Evolutionary conservation across 352 stramenopile species (phyloP).

Genomic region (Phytopythium cucurbitacearum): DNA sequence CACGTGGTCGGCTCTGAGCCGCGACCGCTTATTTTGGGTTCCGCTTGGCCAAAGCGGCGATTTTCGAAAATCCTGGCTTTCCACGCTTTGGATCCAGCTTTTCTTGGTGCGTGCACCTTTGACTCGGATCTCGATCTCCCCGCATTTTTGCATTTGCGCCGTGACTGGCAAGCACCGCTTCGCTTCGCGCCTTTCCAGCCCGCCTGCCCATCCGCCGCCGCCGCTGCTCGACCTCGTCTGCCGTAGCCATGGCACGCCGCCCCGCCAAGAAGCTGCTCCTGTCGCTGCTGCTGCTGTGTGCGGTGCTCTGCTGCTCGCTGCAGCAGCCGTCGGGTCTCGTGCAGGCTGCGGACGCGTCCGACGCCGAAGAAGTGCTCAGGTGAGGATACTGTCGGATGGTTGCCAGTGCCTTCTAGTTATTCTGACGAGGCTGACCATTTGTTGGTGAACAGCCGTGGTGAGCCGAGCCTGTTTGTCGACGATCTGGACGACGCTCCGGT

Average conservation of each 20-base stretch:
- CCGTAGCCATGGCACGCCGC: background rate
- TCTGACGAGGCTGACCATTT: slow-evolving; percentile 11
- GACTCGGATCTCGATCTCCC: too few relatives aligned
- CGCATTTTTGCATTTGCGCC: too few relatives aligned
- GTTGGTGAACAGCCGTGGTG: slow-evolving; percentile 19
- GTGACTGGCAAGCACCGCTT: too few relatives aligned
- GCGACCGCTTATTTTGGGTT: too few relatives aligned
- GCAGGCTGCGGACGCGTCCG: slow-evolving; percentile 26
- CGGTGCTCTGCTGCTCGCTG: slow-evolving; percentile 27
- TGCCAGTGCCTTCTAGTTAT: background rate
- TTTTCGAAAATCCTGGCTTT: too few relatives aligned
- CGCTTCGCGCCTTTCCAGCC: too few relatives aligned
- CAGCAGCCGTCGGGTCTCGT: slow-evolving; percentile 13
- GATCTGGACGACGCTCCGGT: slow-evolving; percentile 40
- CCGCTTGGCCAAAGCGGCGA: too few relatives aligned
- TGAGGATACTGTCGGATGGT: slow-evolving; percentile 12
- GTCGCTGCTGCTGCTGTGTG: slow-evolving; percentile 31
- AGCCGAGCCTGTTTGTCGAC: slow-evolving; percentile 33
- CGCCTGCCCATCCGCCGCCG: too few relatives aligned
- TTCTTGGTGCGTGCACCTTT: too few relatives aligned
- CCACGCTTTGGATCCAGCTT: too few relatives aligned
- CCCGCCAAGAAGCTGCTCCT: slow-evolving; percentile 11
- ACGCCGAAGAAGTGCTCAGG: slow-evolving; percentile 33
- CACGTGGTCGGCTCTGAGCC: too few relatives aligned
- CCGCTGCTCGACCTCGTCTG: background rate